These are phyloP conservation scores for Eudorina sp. DNA, from an alignment of 139 green algal genomes.

Conservation along the genomic window DNA sequence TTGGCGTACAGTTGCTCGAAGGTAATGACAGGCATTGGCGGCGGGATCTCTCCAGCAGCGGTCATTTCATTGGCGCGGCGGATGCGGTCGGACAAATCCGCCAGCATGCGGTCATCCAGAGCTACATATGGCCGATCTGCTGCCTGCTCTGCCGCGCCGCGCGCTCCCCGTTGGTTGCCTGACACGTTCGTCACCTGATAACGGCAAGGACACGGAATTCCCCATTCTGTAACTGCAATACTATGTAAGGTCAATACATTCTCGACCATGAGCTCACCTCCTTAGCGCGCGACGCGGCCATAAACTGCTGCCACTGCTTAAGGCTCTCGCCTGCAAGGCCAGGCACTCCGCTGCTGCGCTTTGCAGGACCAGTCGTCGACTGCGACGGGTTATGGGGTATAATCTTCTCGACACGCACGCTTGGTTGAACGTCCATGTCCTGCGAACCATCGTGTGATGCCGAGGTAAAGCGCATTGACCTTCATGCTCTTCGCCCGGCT, in stretches of 20 bases:
- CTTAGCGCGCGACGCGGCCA: neutral
- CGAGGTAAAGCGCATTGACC: no score
- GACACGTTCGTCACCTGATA: constrained; percentile 31
- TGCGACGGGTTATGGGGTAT: neutral
- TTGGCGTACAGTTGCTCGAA: constrained; percentile 44
- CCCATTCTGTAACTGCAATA: no score
- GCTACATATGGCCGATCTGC: neutral
- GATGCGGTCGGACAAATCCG: constrained; percentile 36
- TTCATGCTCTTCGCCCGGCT: neutral
- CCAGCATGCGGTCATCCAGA: constrained; percentile 16
- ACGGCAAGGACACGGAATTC: neutral
- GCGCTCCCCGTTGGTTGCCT: neutral
- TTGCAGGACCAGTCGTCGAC: neutral
- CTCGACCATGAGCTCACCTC: neutral
- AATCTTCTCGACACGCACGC: constrained; percentile 19
- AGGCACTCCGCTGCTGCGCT: neutral
- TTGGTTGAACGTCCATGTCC: constrained; percentile 28
- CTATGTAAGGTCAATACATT: neutral
- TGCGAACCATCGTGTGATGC: neutral
- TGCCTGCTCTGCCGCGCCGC: neutral
- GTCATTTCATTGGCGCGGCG: constrained; percentile 11
- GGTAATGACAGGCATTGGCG: neutral
- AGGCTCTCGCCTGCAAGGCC: neutral
- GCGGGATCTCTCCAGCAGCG: neutral
- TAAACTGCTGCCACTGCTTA: constrained; percentile 40